Evolutionary conservation across 345 rosid species (phyloP).

Genomic region (Arabidopsis thaliana): DNA sequence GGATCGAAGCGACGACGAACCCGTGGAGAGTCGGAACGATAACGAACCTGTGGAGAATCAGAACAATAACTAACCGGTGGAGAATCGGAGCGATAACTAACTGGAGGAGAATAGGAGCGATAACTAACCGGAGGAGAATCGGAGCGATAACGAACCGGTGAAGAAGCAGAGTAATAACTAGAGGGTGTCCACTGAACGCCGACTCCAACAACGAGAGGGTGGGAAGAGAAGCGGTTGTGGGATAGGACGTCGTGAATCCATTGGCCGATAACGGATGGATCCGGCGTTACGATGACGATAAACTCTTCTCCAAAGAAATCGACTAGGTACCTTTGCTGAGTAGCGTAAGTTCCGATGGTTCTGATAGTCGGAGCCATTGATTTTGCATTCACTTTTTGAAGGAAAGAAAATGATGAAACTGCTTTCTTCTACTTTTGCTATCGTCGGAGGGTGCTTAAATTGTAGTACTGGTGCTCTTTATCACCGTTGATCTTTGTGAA

Average conservation of each 20-base stretch:
- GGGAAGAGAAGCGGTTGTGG: not conserved
- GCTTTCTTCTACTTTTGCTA: not conserved
- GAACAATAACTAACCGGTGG: not conserved
- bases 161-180: no score
- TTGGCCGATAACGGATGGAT: not conserved
- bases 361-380: not conserved
- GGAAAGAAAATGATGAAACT: not conserved
- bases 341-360: not conserved
- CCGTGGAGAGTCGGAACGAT: not conserved
- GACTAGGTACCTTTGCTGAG: not conserved
- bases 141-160: no score
- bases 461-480: not conserved
- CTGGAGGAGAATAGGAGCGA: no score
- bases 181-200: conserved; percentile 1
- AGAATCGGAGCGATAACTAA: no score
- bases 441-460: not conserved
- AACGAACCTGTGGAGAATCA: not conserved
- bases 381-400: not conserved
- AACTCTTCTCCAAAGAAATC: not conserved
- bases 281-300: not conserved
- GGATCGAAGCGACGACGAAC: not conserved
- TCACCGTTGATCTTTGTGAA: conserved; percentile 23
- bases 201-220: conserved; percentile 7
- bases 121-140: no score
- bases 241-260: not conserved